Evolutionary conservation across 768 basidiomycete species (phyloP).

Genomic region (Paxillus involutus): DNA sequence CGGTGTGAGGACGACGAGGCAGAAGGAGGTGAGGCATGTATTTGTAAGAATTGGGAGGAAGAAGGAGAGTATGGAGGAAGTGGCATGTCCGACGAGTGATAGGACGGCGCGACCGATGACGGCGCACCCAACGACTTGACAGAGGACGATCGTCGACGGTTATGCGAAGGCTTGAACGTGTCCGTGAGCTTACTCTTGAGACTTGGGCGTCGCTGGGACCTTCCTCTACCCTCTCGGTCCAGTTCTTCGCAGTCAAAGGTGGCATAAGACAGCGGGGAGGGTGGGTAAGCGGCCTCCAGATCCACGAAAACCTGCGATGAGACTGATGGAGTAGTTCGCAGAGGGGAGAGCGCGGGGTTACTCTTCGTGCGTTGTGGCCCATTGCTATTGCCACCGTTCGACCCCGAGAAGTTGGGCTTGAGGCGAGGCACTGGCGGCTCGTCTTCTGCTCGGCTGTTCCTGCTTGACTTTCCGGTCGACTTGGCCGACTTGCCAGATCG

Average conservation of each 20-base stretch:
- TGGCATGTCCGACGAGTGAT: slow-evolving; percentile 20
- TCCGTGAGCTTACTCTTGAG: slow-evolving; percentile 34
- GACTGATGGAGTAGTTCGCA: slow-evolving; percentile 19
- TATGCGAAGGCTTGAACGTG: slow-evolving; percentile 30
- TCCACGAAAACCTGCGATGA: slow-evolving; percentile 29
- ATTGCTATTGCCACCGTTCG: slow-evolving; percentile 10
- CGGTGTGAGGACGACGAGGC: slow-evolving; percentile 9
- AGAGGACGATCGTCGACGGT: slow-evolving; percentile 33
- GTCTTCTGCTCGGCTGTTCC: slow-evolving; percentile 25
- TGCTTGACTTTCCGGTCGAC: slow-evolving; percentile 31
- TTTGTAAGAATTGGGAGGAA: slow-evolving; percentile 13
- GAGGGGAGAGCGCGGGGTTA: slow-evolving; percentile 40
- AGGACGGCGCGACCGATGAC: slow-evolving; percentile 22
- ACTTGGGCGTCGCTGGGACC: slow-evolving; percentile 28
- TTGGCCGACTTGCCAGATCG: slow-evolving; percentile 39
- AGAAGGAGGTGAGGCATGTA: slow-evolving; percentile 15
- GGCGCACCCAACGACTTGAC: slow-evolving; percentile 34
- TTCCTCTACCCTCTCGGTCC: slow-evolving; percentile 26
- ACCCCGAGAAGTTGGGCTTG: slow-evolving; percentile 24
- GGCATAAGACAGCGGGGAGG: slow-evolving; percentile 26
- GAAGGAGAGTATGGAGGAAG: slow-evolving; percentile 23
- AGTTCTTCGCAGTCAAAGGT: slow-evolving; percentile 25
- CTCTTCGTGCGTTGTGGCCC: slow-evolving; percentile 47
- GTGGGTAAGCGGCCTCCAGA: slow-evolving; percentile 23
- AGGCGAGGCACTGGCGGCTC: slow-evolving; percentile 32